Evolutionary conservation across 2,329 filamentous ascomycete genomes (phyloP).

Genomic region (Lecanicillium sp.): DNA sequence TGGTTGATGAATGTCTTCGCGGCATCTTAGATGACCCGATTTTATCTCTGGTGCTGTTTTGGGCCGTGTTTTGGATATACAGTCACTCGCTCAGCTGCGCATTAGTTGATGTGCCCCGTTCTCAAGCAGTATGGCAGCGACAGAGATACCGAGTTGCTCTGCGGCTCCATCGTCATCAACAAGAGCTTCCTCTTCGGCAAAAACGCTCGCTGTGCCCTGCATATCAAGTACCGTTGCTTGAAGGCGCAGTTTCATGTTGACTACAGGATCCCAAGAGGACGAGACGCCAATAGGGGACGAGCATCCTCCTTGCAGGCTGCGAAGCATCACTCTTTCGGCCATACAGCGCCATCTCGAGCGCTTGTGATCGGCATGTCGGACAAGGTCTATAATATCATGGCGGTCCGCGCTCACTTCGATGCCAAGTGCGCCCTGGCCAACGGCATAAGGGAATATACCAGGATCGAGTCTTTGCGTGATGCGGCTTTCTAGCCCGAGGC

Average conservation of each 20-base stretch:
- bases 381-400: slow-evolving; percentile 10
- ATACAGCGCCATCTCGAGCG: slow-evolving; percentile 14
- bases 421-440: slow-evolving; percentile 16
- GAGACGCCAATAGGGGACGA: slow-evolving; percentile 16
- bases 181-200: background rate
- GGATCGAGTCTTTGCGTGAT: slow-evolving; percentile 15
- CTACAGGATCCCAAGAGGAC: background rate
- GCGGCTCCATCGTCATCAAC: slow-evolving; percentile 8
- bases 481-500: slow-evolving; percentile 14
- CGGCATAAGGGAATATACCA: slow-evolving; percentile 14
- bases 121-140: background rate
- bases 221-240: slow-evolving; percentile 7
- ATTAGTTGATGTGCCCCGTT: slow-evolving; percentile 8
- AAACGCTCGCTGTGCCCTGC: slow-evolving; percentile 2
- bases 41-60: too few relatives aligned
- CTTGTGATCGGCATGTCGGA: slow-evolving; percentile 12
- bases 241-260: slow-evolving; percentile 2
- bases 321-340: slow-evolving; percentile 16
- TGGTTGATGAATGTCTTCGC: too few relatives aligned
- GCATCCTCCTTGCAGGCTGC: slow-evolving; percentile 16
- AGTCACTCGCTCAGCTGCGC: too few relatives aligned
- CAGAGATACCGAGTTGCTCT: slow-evolving; percentile 1
- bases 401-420: slow-evolving; percentile 13
- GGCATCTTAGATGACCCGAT: too few relatives aligned
- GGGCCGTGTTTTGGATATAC: too few relatives aligned